phyloP scores from a whole-genome alignment of 1,284 basidiomycete genomes.

The Malassezia psittaci region DNA sequence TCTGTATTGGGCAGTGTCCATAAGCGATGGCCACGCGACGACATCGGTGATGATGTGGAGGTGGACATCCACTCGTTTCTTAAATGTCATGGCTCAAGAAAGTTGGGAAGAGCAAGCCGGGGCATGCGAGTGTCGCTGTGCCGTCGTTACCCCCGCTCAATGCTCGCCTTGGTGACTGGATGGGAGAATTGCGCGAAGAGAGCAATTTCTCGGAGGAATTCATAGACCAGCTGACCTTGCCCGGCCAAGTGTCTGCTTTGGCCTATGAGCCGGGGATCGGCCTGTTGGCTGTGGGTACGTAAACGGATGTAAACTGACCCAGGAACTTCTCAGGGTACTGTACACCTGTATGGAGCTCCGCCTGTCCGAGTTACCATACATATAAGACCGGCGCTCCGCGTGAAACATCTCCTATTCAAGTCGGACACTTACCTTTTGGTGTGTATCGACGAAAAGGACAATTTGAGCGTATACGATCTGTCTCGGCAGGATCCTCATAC shows the following conservation, averaged over 20 bases:
- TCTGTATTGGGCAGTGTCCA: too few relatives aligned
- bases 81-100: conserved; percentile 16
- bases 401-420: conserved; percentile 61
- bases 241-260: conserved; percentile 42
- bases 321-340: conserved; percentile 55
- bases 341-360: conserved; percentile 60
- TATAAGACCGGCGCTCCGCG: conserved; percentile 53
- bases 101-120: conserved; percentile 8
- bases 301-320: neutral
- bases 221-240: conserved; percentile 38
- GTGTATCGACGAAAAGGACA: conserved; percentile 60
- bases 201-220: conserved; percentile 34
- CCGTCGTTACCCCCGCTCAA: conserved; percentile 4
- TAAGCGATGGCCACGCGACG: too few relatives aligned
- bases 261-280: conserved; percentile 48
- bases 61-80: neutral
- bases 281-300: conserved; percentile 56
- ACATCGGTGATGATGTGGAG: too few relatives aligned
- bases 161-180: conserved; percentile 14
- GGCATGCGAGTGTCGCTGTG: neutral
- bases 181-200: conserved; percentile 11
- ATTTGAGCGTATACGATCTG: conserved; percentile 63
- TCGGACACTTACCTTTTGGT: conserved; percentile 56
- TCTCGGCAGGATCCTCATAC: conserved; percentile 50
- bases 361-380: conserved; percentile 56